A percentile compares a stretch with the other conserved stretches of the same genome.
Evolutionary conservation across 2,329 filamentous ascomycete species (phyloP).

Genomic region (Pyricularia grisea): DNA sequence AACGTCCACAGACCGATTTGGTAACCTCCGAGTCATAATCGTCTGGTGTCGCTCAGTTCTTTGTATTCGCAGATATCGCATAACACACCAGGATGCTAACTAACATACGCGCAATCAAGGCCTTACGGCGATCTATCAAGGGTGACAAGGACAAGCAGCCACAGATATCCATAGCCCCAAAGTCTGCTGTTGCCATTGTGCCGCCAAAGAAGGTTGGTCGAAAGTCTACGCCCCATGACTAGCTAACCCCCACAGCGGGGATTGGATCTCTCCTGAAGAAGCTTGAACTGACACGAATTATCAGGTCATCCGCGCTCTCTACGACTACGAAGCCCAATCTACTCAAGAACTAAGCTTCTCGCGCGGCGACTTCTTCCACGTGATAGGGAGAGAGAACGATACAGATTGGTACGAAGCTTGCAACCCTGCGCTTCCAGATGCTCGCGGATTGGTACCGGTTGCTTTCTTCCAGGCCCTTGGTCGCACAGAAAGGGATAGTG

Average conservation of each 20-base stretch:
- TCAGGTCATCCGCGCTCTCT: slow-evolving; percentile 93
- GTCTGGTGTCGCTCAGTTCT: not conserved
- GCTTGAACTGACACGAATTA: not conserved
- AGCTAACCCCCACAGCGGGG: not conserved
- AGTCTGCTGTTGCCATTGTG: slow-evolving; percentile 79
- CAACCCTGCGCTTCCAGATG: slow-evolving; percentile 81
- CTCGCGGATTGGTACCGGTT: slow-evolving; percentile 85
- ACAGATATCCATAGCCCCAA: slow-evolving; percentile 70
- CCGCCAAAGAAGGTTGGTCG: slow-evolving; percentile 83
- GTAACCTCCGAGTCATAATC: not conserved
- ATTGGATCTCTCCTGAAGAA: not conserved
- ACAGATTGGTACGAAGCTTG: slow-evolving; percentile 96
- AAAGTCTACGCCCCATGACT: slow-evolving; percentile 5
- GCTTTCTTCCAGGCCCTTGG: slow-evolving; percentile 88
- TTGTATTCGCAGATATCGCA: not conserved
- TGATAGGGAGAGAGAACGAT: slow-evolving; percentile 92
- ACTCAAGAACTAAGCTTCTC: slow-evolving; percentile 80
- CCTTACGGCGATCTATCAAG: slow-evolving; percentile 81
- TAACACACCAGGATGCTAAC: slow-evolving; percentile 24
- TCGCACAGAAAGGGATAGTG: slow-evolving; percentile 85
- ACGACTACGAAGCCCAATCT: slow-evolving; percentile 76
- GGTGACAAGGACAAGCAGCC: slow-evolving; percentile 71
- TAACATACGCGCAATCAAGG: slow-evolving; percentile 44
- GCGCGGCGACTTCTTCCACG: slow-evolving; percentile 95
- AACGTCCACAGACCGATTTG: not conserved